phyloP scores from a whole-genome alignment of 1,139 yeast genomes.

The Schizosaccharomyces versatilis region DNA sequence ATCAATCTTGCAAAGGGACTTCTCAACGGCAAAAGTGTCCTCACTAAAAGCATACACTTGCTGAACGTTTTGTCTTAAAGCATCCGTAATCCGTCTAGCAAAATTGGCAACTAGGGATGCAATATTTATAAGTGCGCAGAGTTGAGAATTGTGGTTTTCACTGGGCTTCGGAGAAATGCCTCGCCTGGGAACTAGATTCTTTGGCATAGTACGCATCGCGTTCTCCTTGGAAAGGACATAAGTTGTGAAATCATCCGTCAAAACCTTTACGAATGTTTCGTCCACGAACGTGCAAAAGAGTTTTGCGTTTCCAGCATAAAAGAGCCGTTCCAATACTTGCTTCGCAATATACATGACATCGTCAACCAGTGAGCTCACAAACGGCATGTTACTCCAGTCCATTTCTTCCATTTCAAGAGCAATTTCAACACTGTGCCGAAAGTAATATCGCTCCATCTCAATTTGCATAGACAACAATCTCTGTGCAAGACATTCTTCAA shows the following conservation, averaged over 20 bases:
- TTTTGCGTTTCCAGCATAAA: conserved; percentile 9
- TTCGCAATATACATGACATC: conserved; percentile 59
- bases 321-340: conserved; percentile 26
- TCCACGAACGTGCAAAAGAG: conserved; percentile 9
- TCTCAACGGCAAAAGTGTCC: neutral
- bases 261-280: neutral
- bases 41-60: neutral
- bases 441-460: conserved; percentile 37
- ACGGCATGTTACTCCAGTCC: conserved; percentile 33
- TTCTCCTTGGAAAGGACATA: conserved; percentile 11
- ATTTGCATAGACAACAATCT: conserved; percentile 47
- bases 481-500: neutral
- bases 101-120: conserved; percentile 2
- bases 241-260: conserved; percentile 1
- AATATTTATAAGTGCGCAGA: conserved; percentile 5
- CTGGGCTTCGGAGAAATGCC: conserved; percentile 3
- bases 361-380: conserved; percentile 68
- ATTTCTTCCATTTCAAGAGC: conserved; percentile 61
- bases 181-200: conserved; percentile 11
- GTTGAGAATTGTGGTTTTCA: conserved; percentile 3
- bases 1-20: neutral
- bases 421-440: conserved; percentile 60
- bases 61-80: neutral
- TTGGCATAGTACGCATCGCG: conserved; percentile 13
- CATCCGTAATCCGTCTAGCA: neutral